phyloP scores from a whole-genome alignment of 257 asterid species.

The Solanum piurae region DNA sequence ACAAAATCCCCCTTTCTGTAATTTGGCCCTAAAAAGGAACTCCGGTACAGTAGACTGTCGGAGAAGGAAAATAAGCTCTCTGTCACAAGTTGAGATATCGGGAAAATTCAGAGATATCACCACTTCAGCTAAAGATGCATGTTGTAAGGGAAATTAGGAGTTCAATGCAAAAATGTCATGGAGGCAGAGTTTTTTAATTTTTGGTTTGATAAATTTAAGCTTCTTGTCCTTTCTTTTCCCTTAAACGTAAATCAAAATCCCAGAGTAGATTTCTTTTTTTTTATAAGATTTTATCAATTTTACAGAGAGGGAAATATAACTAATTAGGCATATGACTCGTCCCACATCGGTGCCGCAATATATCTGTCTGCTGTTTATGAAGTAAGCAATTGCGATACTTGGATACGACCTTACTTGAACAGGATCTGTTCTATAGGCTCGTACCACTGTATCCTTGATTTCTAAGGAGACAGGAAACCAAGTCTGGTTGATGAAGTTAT shows the following conservation, averaged over 20 bases:
- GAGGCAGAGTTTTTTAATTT: neutral
- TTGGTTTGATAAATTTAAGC: neutral
- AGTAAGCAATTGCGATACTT: rapidly evolving
- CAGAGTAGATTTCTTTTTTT: neutral
- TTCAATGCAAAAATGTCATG: neutral
- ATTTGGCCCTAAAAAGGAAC: neutral
- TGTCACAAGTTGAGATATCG: neutral
- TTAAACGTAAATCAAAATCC: neutral
- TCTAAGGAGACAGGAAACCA: neutral
- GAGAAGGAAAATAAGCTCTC: neutral
- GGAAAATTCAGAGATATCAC: neutral
- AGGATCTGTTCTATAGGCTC: neutral
- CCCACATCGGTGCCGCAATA: neutral
- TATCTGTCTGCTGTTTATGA: rapidly evolving
- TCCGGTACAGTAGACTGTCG: neutral
- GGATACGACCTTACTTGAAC: neutral
- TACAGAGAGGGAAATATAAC: neutral
- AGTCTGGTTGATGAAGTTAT: neutral
- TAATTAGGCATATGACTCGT: neutral
- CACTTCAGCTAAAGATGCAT: neutral
- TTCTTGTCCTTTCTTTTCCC: neutral
- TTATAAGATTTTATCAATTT: neutral
- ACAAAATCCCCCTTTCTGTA: neutral
- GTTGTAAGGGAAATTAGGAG: no score
- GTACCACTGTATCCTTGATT: no score